phyloP scores from a whole-genome alignment of 139 green algal species.

The Ulvella scutata region DNA sequence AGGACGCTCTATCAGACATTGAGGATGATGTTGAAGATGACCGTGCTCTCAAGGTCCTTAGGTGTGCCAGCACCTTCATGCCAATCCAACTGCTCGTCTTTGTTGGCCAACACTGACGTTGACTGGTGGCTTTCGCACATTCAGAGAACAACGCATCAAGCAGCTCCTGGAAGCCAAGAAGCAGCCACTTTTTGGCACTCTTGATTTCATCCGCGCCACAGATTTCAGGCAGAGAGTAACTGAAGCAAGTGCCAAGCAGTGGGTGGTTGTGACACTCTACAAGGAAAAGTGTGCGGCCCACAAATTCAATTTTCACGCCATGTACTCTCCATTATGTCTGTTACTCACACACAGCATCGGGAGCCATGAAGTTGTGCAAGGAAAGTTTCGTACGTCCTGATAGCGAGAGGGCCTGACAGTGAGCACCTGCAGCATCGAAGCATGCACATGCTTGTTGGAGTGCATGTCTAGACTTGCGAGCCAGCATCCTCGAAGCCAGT shows the following conservation, averaged over 20 bases:
- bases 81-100: too few relatives aligned
- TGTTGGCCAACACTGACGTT: not conserved
- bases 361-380: too few relatives aligned
- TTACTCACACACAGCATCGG: too few relatives aligned
- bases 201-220: not conserved
- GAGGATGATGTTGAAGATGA: constrained; percentile 27
- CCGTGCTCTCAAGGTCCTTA: not conserved
- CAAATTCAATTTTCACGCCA: too few relatives aligned
- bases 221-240: not conserved
- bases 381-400: too few relatives aligned
- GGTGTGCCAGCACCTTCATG: too few relatives aligned
- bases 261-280: not conserved
- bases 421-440: not conserved
- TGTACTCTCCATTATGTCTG: too few relatives aligned
- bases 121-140: not conserved
- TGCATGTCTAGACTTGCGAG: not conserved
- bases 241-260: not conserved
- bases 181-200: not conserved
- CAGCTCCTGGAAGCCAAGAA: not conserved
- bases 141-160: not conserved
- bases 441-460: not conserved
- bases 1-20: constrained; percentile 29
- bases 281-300: constrained; percentile 1
- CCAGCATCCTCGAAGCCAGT: not conserved
- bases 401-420: too few relatives aligned